A percentile compares a stretch with the other conserved stretches of the same genome.
Conservation (phyloP, 352 stramenopile genomes). For the Phytophthora sp. region DNA sequence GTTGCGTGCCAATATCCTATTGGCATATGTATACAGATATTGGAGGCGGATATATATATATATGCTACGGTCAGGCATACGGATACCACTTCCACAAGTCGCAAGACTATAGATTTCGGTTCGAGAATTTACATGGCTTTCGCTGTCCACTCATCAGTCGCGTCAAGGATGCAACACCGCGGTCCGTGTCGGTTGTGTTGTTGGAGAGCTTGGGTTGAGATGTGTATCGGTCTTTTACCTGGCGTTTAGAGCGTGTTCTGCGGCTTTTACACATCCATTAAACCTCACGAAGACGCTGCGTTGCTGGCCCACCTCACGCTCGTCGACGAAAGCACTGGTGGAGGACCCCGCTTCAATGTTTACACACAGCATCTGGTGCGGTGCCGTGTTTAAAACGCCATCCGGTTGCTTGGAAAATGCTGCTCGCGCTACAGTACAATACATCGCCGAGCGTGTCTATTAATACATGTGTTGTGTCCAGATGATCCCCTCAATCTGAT, state of each 20-base stretch:
- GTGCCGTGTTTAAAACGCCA: conserved; percentile 20
- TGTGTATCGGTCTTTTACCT: conserved; percentile 28
- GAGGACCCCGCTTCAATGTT: neutral
- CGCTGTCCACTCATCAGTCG: conserved; percentile 15
- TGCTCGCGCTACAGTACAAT: no score
- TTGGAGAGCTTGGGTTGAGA: conserved; percentile 22
- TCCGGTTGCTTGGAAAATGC: conserved; percentile 30
- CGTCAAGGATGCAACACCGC: conserved; percentile 1
- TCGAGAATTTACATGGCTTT: conserved; percentile 9
- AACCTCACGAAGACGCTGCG: conserved; percentile 11
- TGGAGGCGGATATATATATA: conserved; percentile 3
- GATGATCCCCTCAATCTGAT: no score
- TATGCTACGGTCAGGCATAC: neutral
- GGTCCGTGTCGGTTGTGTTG: conserved; percentile 14
- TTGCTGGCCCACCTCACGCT: conserved; percentile 25
- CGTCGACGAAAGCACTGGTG: conserved; percentile 14
- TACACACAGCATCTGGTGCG: conserved; percentile 17
- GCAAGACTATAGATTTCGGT: conserved; percentile 4
- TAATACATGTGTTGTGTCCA: no score
- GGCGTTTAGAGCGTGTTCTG: conserved; percentile 19
- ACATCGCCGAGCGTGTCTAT: no score
- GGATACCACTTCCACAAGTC: neutral
- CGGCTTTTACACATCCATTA: conserved; percentile 17
- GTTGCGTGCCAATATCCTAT: no score
- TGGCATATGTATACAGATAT: no score